A percentile compares a stretch with the other conserved stretches of the same genome.
Conservation (phyloP, 2,329 filamentous ascomycete genomes). For the Tympanopsis confertula region DNA sequence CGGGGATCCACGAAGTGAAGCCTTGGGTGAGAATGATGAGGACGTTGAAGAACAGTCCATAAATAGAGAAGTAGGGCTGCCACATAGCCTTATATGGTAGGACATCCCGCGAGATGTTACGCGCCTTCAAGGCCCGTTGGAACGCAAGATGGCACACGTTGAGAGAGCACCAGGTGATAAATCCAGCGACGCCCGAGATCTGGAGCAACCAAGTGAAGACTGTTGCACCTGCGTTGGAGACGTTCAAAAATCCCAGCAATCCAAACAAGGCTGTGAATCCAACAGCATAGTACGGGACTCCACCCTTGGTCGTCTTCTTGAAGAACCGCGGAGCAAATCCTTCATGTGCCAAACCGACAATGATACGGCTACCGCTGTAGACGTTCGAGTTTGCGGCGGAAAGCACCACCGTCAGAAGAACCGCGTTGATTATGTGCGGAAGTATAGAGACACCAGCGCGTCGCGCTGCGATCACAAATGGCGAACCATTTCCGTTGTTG, state of each 20-base stretch:
- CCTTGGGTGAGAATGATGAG: constrained; percentile 64
- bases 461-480: constrained; percentile 58
- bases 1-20: constrained; percentile 62
- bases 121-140: constrained; percentile 44
- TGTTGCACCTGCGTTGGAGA: constrained; percentile 44
- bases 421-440: constrained; percentile 57
- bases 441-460: constrained; percentile 50
- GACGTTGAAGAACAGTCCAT: constrained; percentile 41
- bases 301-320: constrained; percentile 43
- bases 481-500: constrained; percentile 40
- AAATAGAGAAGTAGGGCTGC: constrained; percentile 54
- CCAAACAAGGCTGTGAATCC: constrained; percentile 45
- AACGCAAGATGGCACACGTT: constrained; percentile 46
- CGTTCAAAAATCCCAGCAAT: constrained; percentile 59
- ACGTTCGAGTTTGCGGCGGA: constrained; percentile 49
- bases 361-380: constrained; percentile 57
- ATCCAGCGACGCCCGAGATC: constrained; percentile 51
- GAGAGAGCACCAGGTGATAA: constrained; percentile 36
- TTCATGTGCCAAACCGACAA: constrained; percentile 57
- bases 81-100: constrained; percentile 39
- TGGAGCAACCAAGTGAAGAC: constrained; percentile 66
- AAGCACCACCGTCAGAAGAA: constrained; percentile 55
- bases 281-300: constrained; percentile 46
- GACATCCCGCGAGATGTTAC: constrained; percentile 29
- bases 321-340: constrained; percentile 55